Base-by-base conservation (phyloP, 805 yeast genomes). In the Yarrowia osloensis region DNA sequence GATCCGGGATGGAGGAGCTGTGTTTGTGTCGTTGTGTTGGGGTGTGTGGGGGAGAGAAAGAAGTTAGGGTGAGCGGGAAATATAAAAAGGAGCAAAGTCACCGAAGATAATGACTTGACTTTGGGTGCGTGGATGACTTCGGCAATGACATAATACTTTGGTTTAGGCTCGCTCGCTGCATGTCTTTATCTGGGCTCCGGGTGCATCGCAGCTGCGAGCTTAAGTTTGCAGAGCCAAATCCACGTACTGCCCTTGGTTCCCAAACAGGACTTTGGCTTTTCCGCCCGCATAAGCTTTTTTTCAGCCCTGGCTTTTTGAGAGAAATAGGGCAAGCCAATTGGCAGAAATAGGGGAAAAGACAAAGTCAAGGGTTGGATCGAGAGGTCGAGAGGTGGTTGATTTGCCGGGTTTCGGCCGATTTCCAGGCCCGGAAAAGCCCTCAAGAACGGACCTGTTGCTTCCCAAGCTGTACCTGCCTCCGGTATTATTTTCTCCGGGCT, bases 111-210 rank as follows among this genome's bases (percentile, higher is more conserved):
- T 52, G 59, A 31, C 35, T 26, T 47, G 54, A 47, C 49, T 44
- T 44, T 46, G 24, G 9, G 42, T 39, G 52, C 31, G 52, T 28
- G 42, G 59, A 50, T 33, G 42, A 52, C 59, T 52, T 52, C 42
- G 59, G 59, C 59, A 33, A 50, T 52, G 47, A 55, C 62, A 55
- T 55, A 57, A 57, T 57, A 57, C 63, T 54, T 54, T 54, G 22
- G 24, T 54, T 52, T 31, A 52, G 42, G 22, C 40, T 52, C 37
- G 24, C 22, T 4, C 31, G 15, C 21, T n/a, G 44, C 61, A 21
- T 54, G 61, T 54, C 61, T 54, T 54, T 54, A 54, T 54, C 61
- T 54, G 61, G 61, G 61, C 61, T 22, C 31, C 17, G 17, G 42
- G 22, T 24, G 61, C 61, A 24, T 24, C 44, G 3, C 31, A 6